Base-by-base conservation (phyloP, 2,329 filamentous ascomycete species). In the Aschersonia sp. region DNA sequence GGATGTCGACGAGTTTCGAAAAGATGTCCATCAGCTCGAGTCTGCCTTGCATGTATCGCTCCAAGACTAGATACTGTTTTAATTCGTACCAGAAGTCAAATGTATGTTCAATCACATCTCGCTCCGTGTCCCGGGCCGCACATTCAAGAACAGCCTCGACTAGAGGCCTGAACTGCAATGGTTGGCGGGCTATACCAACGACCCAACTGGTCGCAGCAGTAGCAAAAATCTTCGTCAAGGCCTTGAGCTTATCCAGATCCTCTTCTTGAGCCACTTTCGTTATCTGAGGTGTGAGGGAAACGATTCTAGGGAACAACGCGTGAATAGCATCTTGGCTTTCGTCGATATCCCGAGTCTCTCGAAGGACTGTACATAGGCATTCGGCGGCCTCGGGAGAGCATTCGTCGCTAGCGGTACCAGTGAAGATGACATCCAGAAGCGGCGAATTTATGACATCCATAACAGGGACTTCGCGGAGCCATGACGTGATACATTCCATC, bases 51-150 rank as follows among this genome's bases (percentile, higher is more conserved):
- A 86, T 84, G 61, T 95, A 98, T 54, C 83, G 83, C 37, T 97
- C 90, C 47, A 98, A 66, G 2, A 89, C 88, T 44, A 98, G 73
- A 62, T 94, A 95, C 62, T 95, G 88, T 71, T 98, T 98, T 44
- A 98, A 75, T 61, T 98, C 92, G 62, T 94, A 97, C 92, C 92
- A 98, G 68, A 98, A 97, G 55, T 80, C 81, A 66, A 98, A 98
- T 0, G 94, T 98, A 58, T 92, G 81, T 47, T 87, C 86, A 52
- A 98, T 88, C 5, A 89, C 87, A 54, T 98, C 92, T 51, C 84
- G 80, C 47, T 95, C 90, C 61, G 81, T 81, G 63, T 98, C 92
- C 54, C 84, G 77, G 9, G 84, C 79, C 51, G 87, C 89, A 59
- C 88, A 95, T 66, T 97, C 89, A n/a, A 97, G 74, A 12, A 98